Evolutionary conservation across 768 basidiomycete species (phyloP).

Genomic region (Cystoderma amianthinum): DNA sequence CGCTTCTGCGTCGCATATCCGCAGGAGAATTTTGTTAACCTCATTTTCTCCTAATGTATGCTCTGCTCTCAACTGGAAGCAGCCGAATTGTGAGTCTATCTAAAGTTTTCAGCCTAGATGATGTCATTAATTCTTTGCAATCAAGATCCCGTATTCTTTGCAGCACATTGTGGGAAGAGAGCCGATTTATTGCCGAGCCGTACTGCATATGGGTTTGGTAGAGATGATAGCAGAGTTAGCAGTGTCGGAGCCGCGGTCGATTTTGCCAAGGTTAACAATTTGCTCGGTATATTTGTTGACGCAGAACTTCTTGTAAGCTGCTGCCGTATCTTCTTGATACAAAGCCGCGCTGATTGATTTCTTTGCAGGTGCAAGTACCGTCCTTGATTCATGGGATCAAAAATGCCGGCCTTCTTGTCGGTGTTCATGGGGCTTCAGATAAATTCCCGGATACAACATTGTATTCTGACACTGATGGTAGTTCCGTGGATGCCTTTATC

Average conservation of each 20-base stretch:
- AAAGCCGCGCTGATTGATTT: background rate
- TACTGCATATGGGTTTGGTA: slow-evolving; percentile 18
- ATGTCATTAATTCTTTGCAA: slow-evolving; percentile 3
- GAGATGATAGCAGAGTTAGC: slow-evolving; percentile 41
- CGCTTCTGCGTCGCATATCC: slow-evolving; percentile 44
- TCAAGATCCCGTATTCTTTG: slow-evolving; percentile 91
- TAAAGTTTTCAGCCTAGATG: background rate
- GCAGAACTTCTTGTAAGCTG: slow-evolving; percentile 73
- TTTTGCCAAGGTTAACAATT: slow-evolving; percentile 87
- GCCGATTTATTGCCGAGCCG: slow-evolving; percentile 23
- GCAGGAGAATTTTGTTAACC: slow-evolving; percentile 83
- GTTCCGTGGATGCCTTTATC: slow-evolving; percentile 63
- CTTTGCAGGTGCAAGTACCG: slow-evolving; percentile 71
- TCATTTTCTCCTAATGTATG: slow-evolving; percentile 90
- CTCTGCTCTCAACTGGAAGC: slow-evolving; percentile 95
- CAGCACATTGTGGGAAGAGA: slow-evolving; percentile 75
- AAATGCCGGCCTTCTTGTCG: slow-evolving; percentile 82
- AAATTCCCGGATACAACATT: slow-evolving; percentile 25
- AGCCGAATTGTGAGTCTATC: slow-evolving; percentile 81
- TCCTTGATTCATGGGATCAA: slow-evolving; percentile 85
- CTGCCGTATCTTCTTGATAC: background rate
- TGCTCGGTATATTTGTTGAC: slow-evolving; percentile 88
- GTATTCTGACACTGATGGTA: slow-evolving; percentile 32
- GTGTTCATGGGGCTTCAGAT: slow-evolving; percentile 66
- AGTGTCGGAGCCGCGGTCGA: slow-evolving; percentile 90